Evolutionary conservation across 768 basidiomycete genomes (phyloP).

Genomic region (Lactarius sp.): DNA sequence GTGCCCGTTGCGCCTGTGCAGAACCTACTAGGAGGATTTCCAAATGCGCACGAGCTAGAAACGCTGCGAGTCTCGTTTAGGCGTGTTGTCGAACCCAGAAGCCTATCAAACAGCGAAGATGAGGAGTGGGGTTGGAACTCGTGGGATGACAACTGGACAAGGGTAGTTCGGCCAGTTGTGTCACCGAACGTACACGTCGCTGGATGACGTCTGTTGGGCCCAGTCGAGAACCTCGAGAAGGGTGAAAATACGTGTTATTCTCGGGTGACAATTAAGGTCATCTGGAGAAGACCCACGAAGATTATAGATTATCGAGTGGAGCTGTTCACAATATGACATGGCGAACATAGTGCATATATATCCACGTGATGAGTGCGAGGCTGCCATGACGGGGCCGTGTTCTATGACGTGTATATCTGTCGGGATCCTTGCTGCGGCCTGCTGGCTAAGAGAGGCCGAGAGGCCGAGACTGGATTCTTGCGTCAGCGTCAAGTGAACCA

Average conservation of each 20-base stretch:
- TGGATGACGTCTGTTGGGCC: constrained; percentile 18
- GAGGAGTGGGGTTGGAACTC: constrained; percentile 21
- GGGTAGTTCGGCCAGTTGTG: constrained; percentile 25
- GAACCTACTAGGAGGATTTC: constrained; percentile 23
- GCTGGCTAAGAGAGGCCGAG: background rate
- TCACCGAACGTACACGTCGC: constrained; percentile 15
- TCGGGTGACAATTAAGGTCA: background rate
- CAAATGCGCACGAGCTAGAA: constrained; percentile 13
- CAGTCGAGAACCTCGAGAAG: background rate
- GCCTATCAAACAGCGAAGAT: constrained; percentile 3
- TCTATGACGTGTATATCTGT: constrained; percentile 8
- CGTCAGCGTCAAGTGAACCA: constrained; percentile 5
- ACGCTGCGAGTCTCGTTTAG: constrained; percentile 14
- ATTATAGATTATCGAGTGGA: background rate
- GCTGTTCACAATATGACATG: background rate
- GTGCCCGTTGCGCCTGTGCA: background rate
- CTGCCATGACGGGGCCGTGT: background rate
- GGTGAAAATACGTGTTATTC: background rate
- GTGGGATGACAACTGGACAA: constrained; percentile 28
- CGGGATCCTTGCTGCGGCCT: background rate
- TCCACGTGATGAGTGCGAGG: constrained; percentile 9
- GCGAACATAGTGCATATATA: background rate
- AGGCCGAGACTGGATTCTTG: constrained; percentile 12
- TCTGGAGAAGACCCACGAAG: background rate
- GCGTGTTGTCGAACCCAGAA: constrained; percentile 1